These are phyloP conservation scores for Rhynchospora pubera DNA, from an alignment of 176 grass and related monocot species.

Conservation along the genomic window DNA sequence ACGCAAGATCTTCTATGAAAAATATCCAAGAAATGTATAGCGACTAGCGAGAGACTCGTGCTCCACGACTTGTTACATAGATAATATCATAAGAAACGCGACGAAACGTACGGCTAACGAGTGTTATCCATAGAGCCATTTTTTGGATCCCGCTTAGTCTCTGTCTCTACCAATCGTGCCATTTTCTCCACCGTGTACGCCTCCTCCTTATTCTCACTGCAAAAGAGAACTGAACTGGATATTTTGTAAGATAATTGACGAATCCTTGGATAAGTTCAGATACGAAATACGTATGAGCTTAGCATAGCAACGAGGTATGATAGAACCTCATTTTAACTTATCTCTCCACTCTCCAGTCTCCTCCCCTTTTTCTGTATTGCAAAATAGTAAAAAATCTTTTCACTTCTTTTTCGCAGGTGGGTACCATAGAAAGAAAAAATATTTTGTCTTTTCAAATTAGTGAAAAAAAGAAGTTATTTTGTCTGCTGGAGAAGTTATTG, in stretches of 20 bases:
- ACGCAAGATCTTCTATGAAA: background rate
- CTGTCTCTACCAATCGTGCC: conserved; percentile 9
- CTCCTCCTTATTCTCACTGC: background rate
- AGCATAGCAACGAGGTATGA: conserved; percentile 8
- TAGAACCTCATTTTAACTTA: background rate
- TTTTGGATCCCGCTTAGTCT: background rate
- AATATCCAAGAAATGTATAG: background rate
- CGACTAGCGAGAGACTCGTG: background rate
- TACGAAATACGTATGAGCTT: background rate
- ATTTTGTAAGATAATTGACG: background rate
- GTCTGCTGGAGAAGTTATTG: background rate
- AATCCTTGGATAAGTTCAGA: background rate
- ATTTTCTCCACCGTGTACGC: conserved; percentile 5
- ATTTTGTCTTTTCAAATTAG: background rate
- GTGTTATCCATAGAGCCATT: conserved; percentile 20
- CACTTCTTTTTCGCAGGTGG: background rate
- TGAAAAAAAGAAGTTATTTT: background rate
- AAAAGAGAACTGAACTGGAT: too few relatives aligned
- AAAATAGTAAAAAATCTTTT: background rate
- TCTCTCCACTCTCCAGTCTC: background rate
- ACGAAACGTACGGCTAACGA: background rate
- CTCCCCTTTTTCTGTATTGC: background rate
- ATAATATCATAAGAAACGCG: background rate
- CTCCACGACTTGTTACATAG: background rate
- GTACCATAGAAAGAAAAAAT: background rate